phyloP scores from a whole-genome alignment of 305 asterid species.

The Plantago coronopus region DNA sequence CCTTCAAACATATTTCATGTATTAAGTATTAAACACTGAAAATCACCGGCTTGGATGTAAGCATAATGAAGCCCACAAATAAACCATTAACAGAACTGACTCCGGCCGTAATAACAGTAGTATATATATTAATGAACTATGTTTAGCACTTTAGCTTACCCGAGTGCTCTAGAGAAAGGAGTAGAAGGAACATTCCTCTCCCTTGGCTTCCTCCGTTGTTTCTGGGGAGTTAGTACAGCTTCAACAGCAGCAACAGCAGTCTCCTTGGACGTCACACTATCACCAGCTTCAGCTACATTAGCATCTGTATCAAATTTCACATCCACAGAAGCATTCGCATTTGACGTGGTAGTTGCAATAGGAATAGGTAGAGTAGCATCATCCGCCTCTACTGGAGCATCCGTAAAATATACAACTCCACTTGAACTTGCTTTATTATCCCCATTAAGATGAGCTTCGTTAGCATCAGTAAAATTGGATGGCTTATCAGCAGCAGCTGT shows the following conservation, averaged over 20 bases:
- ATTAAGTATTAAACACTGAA: slow-evolving; percentile 27
- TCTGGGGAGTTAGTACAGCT: slow-evolving; percentile 21
- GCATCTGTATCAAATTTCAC: slow-evolving; percentile 2
- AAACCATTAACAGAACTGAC: too few species aligned
- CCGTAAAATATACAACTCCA: slow-evolving; percentile 40
- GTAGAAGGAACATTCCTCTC: slow-evolving; percentile 91
- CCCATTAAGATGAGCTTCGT: not conserved
- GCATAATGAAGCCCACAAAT: not conserved
- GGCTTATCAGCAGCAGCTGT: not conserved
- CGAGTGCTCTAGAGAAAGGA: slow-evolving; percentile 84
- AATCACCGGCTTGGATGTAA: not conserved
- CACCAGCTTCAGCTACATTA: not conserved
- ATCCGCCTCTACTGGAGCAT: slow-evolving; percentile 20
- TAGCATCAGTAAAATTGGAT: not conserved
- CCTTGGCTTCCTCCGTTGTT: slow-evolving; percentile 57
- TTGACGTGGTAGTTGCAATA: slow-evolving; percentile 6
- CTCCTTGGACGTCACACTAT: slow-evolving; percentile 22
- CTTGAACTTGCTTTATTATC: not conserved
- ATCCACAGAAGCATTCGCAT: slow-evolving; percentile 13
- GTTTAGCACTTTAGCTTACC: slow-evolving; percentile 49
- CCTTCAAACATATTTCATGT: slow-evolving; percentile 35
- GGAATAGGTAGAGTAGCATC: slow-evolving; percentile 3
- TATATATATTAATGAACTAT: too few species aligned
- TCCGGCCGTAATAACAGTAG: too few species aligned
- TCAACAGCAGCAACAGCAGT: slow-evolving; percentile 19